Evolutionary conservation across 2,329 filamentous ascomycete genomes (phyloP), one percentile per base, ranked within the genome.

Genomic region (Pseudocercospora musae): DNA sequence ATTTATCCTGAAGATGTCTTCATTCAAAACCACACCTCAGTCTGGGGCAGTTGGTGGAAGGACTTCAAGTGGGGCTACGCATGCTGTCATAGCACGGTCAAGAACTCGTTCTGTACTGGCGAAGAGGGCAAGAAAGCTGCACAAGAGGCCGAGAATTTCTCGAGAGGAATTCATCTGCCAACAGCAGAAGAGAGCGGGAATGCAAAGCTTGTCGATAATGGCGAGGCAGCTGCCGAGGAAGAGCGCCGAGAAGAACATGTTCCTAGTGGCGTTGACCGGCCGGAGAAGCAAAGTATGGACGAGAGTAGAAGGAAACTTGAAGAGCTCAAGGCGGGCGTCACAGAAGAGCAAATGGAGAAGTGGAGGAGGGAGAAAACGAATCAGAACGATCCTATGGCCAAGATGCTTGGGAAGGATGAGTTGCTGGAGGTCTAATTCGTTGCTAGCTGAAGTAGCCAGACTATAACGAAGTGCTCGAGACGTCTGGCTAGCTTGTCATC

Each of bases 31-130:
- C 95, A 99, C 78, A 92, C 87, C 2, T 89, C 89, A 0, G 89
- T 96, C 2, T 99, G 92, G 91, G 95, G 95, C 54, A 96, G 92
- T 72, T 99, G 95, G 95, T 99, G 95, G 95, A 86, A 87, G 58
- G 88, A 91, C 73, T 98, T 97, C 79, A 85, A 89, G 77, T 99
- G 95, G 95, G 95, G 95, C 1, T 99, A 96, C 77, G 85, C 90
- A 21, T 99, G 95, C 77, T 99, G 95, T 80, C 92, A 96, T 75
- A 96, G 92, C 0, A 89, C 87, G 21, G 86, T 96, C 66, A 97
- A 96, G 79, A 98, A 99, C 77, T 96, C 92, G 72, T 99, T 98
- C 73, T 99, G 95, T 76, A 98, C 94, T 0, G 95, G 95, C 25
- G 91, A 95, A 64, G 91, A 90, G 62, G 95, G 95, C 37, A 96